Base-by-base conservation (phyloP, 75 land plant species). In the Picea sitchensis region DNA sequence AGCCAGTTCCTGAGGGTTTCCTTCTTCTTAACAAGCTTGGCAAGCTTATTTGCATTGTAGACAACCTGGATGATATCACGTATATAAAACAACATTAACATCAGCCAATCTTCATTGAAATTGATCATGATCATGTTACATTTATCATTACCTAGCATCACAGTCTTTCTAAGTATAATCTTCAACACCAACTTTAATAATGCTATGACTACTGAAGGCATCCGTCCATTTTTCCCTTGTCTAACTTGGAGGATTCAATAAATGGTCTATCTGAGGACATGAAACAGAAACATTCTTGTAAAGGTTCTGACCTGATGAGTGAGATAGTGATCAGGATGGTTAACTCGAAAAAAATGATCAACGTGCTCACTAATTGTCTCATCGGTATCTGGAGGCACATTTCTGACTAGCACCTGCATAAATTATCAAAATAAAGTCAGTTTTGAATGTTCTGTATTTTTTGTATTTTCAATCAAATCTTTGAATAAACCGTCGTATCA, bases 321-420 rank as follows among this genome's bases (percentile, higher is more conserved):
- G 20, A 91, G 84, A 82, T 88, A 90, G 80, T 85, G 81, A 80
- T 91, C 91, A 23, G 92, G 91, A 79, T 90, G 93, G 34, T 92
- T 92, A 15, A 85, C 90, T 47, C 81, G 79, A 73, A 92, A 92
- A 78, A 90, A 92, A 56, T 88, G 87, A 65, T 92, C 94, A 63
- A 92, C 87, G 26, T 81, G 83, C 59, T 84, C 86, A 80, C 85
- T 85, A 30, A 85, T 58, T 20, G 90, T 77, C 77, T 92, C 90
- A 80, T 88, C 84, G 0, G 88, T 77, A 79, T 80, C 81, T 15
- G 81, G 58, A 18, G 90, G 87, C 30, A 88, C 81, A 84, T 92
- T 93, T 60, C 83, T 79, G 47, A 90, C 94, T 56, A 92, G 77
- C 14, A 92, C 94, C 85, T 90, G 79, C 71, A 36, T 51, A 11